These are phyloP conservation scores for Suillus weaverae DNA, from an alignment of 768 basidiomycete species.

Conservation along the genomic window DNA sequence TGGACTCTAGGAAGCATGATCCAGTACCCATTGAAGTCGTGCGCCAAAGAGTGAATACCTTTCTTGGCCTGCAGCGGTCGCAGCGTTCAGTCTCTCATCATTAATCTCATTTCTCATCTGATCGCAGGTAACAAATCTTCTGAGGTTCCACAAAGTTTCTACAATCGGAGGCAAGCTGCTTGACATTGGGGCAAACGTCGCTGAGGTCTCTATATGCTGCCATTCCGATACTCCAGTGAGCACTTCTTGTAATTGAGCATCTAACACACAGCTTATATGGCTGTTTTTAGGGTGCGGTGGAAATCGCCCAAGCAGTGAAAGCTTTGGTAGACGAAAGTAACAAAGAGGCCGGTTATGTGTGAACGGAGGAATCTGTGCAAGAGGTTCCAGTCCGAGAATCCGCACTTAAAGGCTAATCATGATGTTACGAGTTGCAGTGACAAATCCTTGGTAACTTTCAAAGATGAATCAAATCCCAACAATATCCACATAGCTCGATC, in stretches of 20 bases:
- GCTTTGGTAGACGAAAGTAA: conserved; percentile 57
- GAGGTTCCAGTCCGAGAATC: neutral
- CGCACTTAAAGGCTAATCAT: neutral
- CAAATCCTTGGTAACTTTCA: neutral
- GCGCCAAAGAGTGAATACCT: conserved; percentile 40
- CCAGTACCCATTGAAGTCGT: conserved; percentile 45
- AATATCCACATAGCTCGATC: neutral
- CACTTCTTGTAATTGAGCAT: neutral
- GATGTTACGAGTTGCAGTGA: neutral
- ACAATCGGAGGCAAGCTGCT: conserved; percentile 44
- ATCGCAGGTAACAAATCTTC: conserved; percentile 45
- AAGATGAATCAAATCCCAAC: neutral
- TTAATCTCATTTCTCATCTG: neutral
- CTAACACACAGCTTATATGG: neutral
- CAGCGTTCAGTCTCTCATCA: neutral
- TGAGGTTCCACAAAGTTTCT: conserved; percentile 46
- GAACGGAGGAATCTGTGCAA: neutral
- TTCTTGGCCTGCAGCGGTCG: neutral
- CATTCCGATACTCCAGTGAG: conserved; percentile 66
- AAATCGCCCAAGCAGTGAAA: conserved; percentile 53
- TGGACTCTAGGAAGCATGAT: conserved; percentile 47
- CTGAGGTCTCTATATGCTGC: conserved; percentile 60
- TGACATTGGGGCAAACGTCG: conserved; percentile 43
- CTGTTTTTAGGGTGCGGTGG: conserved; percentile 47
- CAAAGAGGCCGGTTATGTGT: conserved; percentile 29